Base-by-base conservation (phyloP, 768 basidiomycete species). In the Amanita molliuscula region DNA sequence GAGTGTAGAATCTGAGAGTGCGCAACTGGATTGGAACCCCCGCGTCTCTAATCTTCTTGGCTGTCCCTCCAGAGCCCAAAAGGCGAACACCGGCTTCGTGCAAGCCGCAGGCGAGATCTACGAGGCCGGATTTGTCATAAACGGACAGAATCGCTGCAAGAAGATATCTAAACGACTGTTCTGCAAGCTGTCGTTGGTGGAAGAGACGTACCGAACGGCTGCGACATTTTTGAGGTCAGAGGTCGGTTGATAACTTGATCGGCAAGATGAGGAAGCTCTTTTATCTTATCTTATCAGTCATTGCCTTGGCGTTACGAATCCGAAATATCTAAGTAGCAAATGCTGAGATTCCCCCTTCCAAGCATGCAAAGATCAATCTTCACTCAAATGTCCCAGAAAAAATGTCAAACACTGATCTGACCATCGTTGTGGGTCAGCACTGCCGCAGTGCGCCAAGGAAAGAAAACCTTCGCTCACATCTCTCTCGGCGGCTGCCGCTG, bases 1-100 rank as follows among this genome's bases (percentile, higher is more conserved):
- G 11, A 11, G 38, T n/a, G 44, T 37, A 26, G 47, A 53, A 23
- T 10, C 10, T 21, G 10, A 46, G 18, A 48, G 46, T 21, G 76
- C 89, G 56, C 61, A 38, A 91, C 95, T 91, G 82, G 58, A 98
- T 93, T 29, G 82, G 73, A 54, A 97, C 79, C 7, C 91, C 93
- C 26, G 89, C 83, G 33, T 97, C 93, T 62, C 96, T 81, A 64
- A 99, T 95, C 67, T 88, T 90, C 70, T 95, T 98, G 33, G 96
- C 94, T 10, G 96, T 99, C 48, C 96, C 96, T 54, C 96, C 96
- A 26, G 93, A 96, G 45, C 93, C 96, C 15, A 99, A 71, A 9
- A 99, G 77, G 43, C 82, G 81, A 61, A 98, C 84, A 23, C 94
- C 94, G 40, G 83, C 78, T 44, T 75, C 73, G 51, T 79, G 74